These are phyloP conservation scores for Symbiotaphrina buchneri DNA, from an alignment of 495 filamentous ascomycete species.

Conservation along the genomic window DNA sequence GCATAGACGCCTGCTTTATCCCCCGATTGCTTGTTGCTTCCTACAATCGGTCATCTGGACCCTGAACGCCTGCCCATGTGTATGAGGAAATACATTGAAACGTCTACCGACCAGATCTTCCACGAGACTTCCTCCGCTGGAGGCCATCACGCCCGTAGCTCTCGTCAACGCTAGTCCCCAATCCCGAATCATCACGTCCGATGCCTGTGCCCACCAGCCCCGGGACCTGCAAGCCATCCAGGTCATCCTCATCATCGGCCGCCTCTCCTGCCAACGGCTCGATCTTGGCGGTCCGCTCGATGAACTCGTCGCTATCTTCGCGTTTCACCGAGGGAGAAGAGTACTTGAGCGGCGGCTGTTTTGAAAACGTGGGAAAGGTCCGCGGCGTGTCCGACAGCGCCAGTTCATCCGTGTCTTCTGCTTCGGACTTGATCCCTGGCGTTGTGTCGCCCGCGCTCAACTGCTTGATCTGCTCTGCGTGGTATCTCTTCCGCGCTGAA, in stretches of 20 bases:
- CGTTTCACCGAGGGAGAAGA: slow-evolving; percentile 6
- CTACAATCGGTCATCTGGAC: too few species aligned
- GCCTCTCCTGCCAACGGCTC: slow-evolving; percentile 10
- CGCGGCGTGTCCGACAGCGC: slow-evolving; percentile 24
- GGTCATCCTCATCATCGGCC: slow-evolving; percentile 15
- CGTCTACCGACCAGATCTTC: too few species aligned
- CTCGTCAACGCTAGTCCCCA: slow-evolving; percentile 17
- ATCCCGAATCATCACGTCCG: slow-evolving; percentile 12
- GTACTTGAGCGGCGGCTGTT: slow-evolving; percentile 24
- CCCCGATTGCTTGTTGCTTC: too few species aligned
- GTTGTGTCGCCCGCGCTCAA: slow-evolving; percentile 8
- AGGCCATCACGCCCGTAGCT: not conserved
- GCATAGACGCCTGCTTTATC: too few species aligned
- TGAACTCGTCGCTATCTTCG: slow-evolving; percentile 2
- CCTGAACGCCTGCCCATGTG: too few species aligned
- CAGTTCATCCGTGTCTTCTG: slow-evolving; percentile 7
- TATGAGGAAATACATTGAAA: too few species aligned
- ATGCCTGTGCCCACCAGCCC: not conserved
- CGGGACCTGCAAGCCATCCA: slow-evolving; percentile 9
- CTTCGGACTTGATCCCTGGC: slow-evolving; percentile 11
- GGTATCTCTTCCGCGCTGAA: slow-evolving; percentile 3
- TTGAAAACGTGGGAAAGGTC: slow-evolving; percentile 30
- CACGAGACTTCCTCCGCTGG: slow-evolving; percentile 3
- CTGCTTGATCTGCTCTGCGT: slow-evolving; percentile 5
- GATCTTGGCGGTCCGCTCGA: slow-evolving; percentile 5